A percentile compares a stretch with the other conserved stretches of the same genome.
Evolutionary conservation across 169 alveolate genomes (phyloP).

Genomic region (Plasmodium sp.): DNA sequence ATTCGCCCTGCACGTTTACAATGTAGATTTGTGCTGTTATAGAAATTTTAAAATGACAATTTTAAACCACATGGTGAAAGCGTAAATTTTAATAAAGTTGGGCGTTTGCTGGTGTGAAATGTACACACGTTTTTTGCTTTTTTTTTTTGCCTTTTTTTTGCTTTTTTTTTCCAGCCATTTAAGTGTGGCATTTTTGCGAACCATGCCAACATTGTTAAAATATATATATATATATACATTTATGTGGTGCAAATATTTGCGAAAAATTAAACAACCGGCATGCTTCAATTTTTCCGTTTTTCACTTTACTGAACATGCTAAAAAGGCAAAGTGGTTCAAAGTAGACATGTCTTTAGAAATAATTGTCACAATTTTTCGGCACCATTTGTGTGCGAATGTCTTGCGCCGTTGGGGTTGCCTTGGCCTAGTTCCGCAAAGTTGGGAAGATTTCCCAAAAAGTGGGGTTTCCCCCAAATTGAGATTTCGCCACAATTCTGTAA

Average conservation of each 20-base stretch:
- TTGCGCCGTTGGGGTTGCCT: not conserved
- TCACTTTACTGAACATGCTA: not conserved
- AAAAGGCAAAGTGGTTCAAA: constrained; percentile 2
- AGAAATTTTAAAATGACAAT: constrained; percentile 17
- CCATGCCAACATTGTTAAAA: not conserved
- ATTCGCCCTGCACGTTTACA: not conserved
- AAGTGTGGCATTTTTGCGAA: not conserved
- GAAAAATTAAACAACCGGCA: not conserved
- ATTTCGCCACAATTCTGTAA: not conserved
- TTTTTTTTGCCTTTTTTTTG: not conserved
- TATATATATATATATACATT: not conserved
- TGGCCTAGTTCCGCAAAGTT: not conserved
- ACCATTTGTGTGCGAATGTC: constrained; percentile 2
- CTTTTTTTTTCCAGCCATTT: not conserved
- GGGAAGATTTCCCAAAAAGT: not conserved
- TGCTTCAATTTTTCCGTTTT: not conserved
- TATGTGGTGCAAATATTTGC: constrained; percentile 19
- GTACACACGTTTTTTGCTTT: constrained; percentile 15
- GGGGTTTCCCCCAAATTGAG: not conserved
- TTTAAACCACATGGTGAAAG: not conserved
- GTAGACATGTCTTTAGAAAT: constrained; percentile 28
- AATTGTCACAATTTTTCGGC: not conserved
- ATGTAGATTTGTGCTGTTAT: constrained; percentile 38
- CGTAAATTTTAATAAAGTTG: not conserved
- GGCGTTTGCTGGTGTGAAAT: not conserved